A percentile compares a stretch with the other conserved stretches of the same genome.
Conservation (phyloP, 1,284 basidiomycete species). For the Heterobasidion irregulare region DNA sequence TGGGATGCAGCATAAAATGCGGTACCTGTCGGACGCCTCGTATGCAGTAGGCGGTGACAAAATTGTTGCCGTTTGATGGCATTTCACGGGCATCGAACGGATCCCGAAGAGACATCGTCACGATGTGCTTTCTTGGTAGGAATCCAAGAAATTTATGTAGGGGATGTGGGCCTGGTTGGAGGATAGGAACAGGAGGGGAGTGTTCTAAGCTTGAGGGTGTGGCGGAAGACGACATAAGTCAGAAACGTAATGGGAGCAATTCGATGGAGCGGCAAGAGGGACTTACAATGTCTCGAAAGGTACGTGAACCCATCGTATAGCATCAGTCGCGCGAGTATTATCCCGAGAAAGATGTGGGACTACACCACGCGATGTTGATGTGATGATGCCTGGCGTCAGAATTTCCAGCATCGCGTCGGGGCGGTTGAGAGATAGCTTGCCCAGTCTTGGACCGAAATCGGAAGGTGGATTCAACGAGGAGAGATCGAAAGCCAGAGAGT, state of each 20-base stretch:
- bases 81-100: constrained; percentile 54
- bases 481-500: constrained; percentile 6
- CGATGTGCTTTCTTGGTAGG: constrained; percentile 35
- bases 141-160: constrained; percentile 56
- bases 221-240: not conserved
- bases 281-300: constrained; percentile 78
- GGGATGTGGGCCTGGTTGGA: constrained; percentile 40
- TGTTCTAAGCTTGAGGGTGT: constrained; percentile 44
- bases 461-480: not conserved
- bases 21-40: constrained; percentile 66
- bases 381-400: constrained; percentile 53
- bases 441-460: constrained; percentile 13
- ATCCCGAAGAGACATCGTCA: constrained; percentile 58
- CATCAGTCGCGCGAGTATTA: constrained; percentile 36
- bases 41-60: constrained; percentile 48
- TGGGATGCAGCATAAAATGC: not conserved
- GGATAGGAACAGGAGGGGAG: constrained; percentile 47
- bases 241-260: not conserved
- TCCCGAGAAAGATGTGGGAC: constrained; percentile 69
- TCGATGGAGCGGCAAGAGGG: no score
- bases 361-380: constrained; percentile 60
- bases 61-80: constrained; percentile 57
- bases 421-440: constrained; percentile 11
- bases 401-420: constrained; percentile 23
- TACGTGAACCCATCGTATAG: constrained; percentile 55